These are phyloP conservation scores for Dioscorea zingiberensis DNA, from an alignment of 106 monocot genomes.

Conservation along the genomic window DNA sequence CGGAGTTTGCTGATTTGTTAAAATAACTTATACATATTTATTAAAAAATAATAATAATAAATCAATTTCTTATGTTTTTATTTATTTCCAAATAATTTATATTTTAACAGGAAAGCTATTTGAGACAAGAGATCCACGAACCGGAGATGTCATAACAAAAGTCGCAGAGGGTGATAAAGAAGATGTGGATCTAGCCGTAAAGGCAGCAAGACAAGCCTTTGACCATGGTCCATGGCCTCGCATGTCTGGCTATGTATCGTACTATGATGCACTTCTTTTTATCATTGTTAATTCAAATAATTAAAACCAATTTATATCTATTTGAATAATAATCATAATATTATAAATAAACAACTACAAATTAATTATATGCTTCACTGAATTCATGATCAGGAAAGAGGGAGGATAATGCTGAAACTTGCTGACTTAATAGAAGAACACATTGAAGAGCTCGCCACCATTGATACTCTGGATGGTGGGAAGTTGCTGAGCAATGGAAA, in stretches of 20 bases:
- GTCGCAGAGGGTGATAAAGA: conserved; percentile 9
- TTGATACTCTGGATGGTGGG: conserved; percentile 4
- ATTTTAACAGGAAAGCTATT: conserved; percentile 7
- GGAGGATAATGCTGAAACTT: conserved; percentile 7
- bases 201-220: conserved; percentile 34
- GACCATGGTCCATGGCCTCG: conserved; percentile 46
- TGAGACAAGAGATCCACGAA: conserved; percentile 7
- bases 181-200: conserved; percentile 35
- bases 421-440: conserved; percentile 3
- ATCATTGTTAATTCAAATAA: too few relatives aligned
- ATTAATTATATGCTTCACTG: too few relatives aligned
- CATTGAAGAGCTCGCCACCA: not conserved
- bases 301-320: too few relatives aligned
- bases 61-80: too few relatives aligned
- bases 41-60: too few relatives aligned
- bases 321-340: too few relatives aligned
- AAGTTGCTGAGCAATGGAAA: not conserved
- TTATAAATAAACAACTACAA: too few relatives aligned
- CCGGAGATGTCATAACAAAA: conserved; percentile 1
- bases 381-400: conserved; percentile 6
- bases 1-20: too few relatives aligned
- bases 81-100: too few relatives aligned
- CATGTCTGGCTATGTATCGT: conserved; percentile 26
- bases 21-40: too few relatives aligned
- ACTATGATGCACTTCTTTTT: too few relatives aligned